Conservation (phyloP, 2,329 filamentous ascomycete genomes). For the Lecanicillium sp. region DNA sequence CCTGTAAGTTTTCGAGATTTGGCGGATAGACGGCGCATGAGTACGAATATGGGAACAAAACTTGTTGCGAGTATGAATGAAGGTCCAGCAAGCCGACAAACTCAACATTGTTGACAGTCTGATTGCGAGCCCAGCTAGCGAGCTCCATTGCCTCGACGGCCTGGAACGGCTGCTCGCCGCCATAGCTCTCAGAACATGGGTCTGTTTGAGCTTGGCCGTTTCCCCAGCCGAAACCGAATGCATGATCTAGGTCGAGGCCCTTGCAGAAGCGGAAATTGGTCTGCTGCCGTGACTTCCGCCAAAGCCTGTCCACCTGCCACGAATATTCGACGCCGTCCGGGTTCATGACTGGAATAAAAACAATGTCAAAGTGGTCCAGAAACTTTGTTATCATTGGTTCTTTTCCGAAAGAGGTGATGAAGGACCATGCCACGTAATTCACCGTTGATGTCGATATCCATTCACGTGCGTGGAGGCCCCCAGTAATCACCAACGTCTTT, state of each 20-base stretch:
- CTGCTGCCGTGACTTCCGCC: conserved; percentile 87
- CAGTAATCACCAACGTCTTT: conserved; percentile 74
- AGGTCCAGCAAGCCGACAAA: conserved; percentile 85
- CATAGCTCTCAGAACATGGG: conserved; percentile 86
- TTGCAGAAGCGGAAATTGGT: conserved; percentile 77
- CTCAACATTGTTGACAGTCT: conserved; percentile 63
- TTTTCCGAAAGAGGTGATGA: conserved; percentile 77
- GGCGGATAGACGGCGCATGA: conserved; percentile 72
- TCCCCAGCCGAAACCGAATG: conserved; percentile 81
- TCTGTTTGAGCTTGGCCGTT: conserved; percentile 56
- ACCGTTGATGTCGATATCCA: conserved; percentile 94
- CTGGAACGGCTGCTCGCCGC: conserved; percentile 75
- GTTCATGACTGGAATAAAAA: conserved; percentile 84
- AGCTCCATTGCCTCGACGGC: conserved; percentile 69
- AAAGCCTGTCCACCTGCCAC: conserved; percentile 84
- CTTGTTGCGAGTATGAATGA: conserved; percentile 91
- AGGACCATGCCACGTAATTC: conserved; percentile 80
- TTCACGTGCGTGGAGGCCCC: conserved; percentile 86
- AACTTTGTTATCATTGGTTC: conserved; percentile 63
- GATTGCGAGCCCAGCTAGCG: conserved; percentile 74
- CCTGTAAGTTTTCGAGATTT: conserved; percentile 83
- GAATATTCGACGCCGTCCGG: conserved; percentile 93
- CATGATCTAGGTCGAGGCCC: conserved; percentile 82
- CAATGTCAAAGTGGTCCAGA: conserved; percentile 75
- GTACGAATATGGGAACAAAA: conserved; percentile 87